Evolutionary conservation across 768 basidiomycete genomes (phyloP).

Genomic region (Auricularia auricula-judae): DNA sequence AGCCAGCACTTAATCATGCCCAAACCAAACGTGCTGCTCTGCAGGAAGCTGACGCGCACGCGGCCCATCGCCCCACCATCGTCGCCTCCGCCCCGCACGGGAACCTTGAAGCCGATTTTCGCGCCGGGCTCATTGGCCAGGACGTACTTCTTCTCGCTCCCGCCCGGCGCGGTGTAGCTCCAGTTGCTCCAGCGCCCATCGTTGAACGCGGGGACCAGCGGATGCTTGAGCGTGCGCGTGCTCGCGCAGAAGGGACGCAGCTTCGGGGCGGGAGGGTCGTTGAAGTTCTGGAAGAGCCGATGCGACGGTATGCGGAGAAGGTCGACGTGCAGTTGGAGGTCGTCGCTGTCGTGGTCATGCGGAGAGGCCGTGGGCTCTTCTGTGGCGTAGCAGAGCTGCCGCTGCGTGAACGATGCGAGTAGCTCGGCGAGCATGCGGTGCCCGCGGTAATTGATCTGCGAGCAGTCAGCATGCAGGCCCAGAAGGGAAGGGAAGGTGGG

Average conservation of each 20-base stretch:
- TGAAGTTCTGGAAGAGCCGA: background rate
- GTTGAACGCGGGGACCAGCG: slow-evolving; percentile 2
- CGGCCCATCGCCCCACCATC: background rate
- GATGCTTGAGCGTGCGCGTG: slow-evolving; percentile 6
- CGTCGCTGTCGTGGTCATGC: background rate
- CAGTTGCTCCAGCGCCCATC: slow-evolving; percentile 5
- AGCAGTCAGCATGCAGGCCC: background rate
- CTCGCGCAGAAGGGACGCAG: slow-evolving; percentile 3
- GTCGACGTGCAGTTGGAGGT: background rate
- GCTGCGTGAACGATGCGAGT: slow-evolving; percentile 5
- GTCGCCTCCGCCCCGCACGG: background rate
- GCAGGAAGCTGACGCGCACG: background rate
- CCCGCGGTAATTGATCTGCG: slow-evolving; percentile 1
- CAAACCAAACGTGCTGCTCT: background rate
- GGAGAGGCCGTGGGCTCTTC: background rate
- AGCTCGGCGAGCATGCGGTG: slow-evolving; percentile 8
- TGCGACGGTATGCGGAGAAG: slow-evolving; percentile 2
- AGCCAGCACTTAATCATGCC: slow-evolving; percentile 1
- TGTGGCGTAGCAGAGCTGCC: slow-evolving; percentile 5
- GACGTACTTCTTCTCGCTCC: background rate
- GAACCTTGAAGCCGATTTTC: background rate
- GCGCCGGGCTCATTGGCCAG: slow-evolving; percentile 1
- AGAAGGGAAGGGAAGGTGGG: background rate
- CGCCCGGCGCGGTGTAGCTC: background rate
- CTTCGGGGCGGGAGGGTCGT: background rate